Evolutionary conservation across 2,329 filamentous ascomycete genomes (phyloP), one percentile per base, ranked within the genome.

Genomic region (Penicillium sp.): DNA sequence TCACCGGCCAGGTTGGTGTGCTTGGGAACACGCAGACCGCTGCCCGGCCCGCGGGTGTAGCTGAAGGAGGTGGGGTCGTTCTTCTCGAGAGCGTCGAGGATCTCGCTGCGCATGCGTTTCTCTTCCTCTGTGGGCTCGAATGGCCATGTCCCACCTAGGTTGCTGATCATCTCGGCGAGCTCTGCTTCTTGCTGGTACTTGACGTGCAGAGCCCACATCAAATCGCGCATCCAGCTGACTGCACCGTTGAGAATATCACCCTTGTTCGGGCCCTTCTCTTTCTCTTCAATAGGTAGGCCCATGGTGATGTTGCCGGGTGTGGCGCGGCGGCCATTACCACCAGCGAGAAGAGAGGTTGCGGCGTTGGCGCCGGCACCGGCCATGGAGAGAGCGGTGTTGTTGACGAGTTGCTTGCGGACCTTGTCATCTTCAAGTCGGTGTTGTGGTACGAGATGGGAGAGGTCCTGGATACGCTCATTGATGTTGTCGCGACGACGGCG

Each of bases 211-310:
- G 96, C 90, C 95, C 95, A 98, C 92, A 98, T 97, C 56, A 99
- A 84, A 80, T 99, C 95, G 65, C 94, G 88, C 64, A 92, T 97
- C 95, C 95, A 99, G 79, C 92, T 93, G 58, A 98, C 95, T 37
- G 94, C 91, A 33, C 95, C 94, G 73, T 98, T 98, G 71, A 99
- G 89, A 62, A 99, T 98, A 72, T 99, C 95, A 53, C 95, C 95
- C 81, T 99, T 99, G 83, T 98, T 98, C 6, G 95, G 95, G 0
- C 95, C 95, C 76, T 98, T 98, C 80, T 99, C 95, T 77, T 98
- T 98, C 69, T 98, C 95, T 72, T 99, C 95, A 38, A 96, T 86
- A 0, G 95, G 94, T 33, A 98, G 85, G 15, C 93, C 93, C 67
- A 94, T 94, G 6, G 93, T 97, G 72, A 97, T 97, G 74, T 91